Conservation (phyloP, 2,329 filamentous ascomycete genomes). For the Xylaria sp. region DNA sequence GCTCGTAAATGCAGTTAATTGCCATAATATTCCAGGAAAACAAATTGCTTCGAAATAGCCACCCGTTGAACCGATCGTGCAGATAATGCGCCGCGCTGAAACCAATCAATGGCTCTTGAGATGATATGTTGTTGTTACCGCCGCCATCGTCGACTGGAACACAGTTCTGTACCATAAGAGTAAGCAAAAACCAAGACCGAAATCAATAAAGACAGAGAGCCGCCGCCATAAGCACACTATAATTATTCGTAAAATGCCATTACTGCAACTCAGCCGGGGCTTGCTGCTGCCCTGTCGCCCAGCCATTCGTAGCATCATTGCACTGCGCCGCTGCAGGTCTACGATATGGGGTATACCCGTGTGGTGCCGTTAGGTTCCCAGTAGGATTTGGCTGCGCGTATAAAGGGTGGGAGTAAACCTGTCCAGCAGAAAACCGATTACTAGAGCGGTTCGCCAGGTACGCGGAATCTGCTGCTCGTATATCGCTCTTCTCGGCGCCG, state of each 20-base stretch:
- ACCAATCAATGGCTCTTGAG: slow-evolving; percentile 4
- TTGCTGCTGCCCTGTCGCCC: slow-evolving; percentile 15
- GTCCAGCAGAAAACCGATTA: slow-evolving; percentile 11
- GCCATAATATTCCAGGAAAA: background rate
- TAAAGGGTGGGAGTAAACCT: background rate
- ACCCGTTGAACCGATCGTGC: slow-evolving; percentile 11
- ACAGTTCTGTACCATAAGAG: background rate
- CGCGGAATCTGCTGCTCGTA: background rate
- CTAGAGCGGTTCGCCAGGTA: slow-evolving; percentile 4
- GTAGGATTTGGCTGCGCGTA: slow-evolving; percentile 2
- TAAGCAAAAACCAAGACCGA: background rate
- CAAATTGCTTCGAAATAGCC: no score
- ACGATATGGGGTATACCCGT: slow-evolving; percentile 21
- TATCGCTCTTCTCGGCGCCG: slow-evolving; percentile 11
- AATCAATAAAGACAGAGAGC: background rate
- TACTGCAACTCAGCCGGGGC: slow-evolving; percentile 29
- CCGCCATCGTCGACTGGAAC: background rate
- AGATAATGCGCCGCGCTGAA: slow-evolving; percentile 31
- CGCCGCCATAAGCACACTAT: no score
- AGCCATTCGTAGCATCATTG: slow-evolving; percentile 14
- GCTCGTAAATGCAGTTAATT: background rate
- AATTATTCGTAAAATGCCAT: background rate
- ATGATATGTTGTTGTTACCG: background rate
- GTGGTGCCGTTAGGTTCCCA: background rate
- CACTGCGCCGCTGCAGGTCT: slow-evolving; percentile 14